These are phyloP conservation scores for Mycena latifolia DNA, from an alignment of 768 basidiomycete species.

Conservation along the genomic window DNA sequence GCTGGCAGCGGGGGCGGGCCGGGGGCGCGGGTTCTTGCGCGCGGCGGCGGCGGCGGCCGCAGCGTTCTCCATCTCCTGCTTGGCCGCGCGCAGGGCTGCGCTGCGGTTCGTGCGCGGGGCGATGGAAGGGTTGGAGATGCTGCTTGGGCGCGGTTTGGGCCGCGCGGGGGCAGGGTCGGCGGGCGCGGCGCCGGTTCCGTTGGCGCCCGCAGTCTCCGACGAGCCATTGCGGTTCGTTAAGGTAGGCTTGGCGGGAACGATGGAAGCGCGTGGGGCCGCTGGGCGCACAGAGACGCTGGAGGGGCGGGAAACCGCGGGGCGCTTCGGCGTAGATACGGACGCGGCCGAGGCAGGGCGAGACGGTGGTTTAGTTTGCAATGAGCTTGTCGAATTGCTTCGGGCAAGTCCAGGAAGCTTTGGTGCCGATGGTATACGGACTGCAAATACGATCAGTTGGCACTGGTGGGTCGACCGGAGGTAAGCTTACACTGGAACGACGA, in stretches of 20 bases:
- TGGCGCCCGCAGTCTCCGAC: background rate
- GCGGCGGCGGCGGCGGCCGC: slow-evolving; percentile 57
- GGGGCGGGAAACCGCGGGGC: slow-evolving; percentile 28
- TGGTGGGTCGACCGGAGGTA: background rate
- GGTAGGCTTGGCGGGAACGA: slow-evolving; percentile 40
- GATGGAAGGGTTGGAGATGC: slow-evolving; percentile 70
- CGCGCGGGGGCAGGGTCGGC: slow-evolving; percentile 41
- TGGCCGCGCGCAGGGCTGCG: slow-evolving; percentile 77
- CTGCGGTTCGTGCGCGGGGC: slow-evolving; percentile 80
- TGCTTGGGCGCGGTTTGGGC: slow-evolving; percentile 67
- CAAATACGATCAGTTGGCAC: slow-evolving; percentile 9
- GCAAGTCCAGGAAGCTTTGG: slow-evolving; percentile 59
- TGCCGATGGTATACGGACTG: slow-evolving; percentile 62
- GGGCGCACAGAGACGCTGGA: slow-evolving; percentile 37
- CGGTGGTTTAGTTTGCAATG: slow-evolving; percentile 40
- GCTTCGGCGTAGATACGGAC: slow-evolving; percentile 37
- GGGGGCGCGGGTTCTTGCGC: slow-evolving; percentile 45
- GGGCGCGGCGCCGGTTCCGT: slow-evolving; percentile 24
- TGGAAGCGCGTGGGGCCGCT: slow-evolving; percentile 32
- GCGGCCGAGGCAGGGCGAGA: slow-evolving; percentile 60
- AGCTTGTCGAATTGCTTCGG: slow-evolving; percentile 57
- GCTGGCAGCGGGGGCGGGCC: slow-evolving; percentile 17
- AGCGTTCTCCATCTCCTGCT: slow-evolving; percentile 68
- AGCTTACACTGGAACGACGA: slow-evolving; percentile 81
- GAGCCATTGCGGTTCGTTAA: slow-evolving; percentile 35